Evolutionary conservation across 1,284 basidiomycete species (phyloP).

Genomic region (Microbotryum intermedium): DNA sequence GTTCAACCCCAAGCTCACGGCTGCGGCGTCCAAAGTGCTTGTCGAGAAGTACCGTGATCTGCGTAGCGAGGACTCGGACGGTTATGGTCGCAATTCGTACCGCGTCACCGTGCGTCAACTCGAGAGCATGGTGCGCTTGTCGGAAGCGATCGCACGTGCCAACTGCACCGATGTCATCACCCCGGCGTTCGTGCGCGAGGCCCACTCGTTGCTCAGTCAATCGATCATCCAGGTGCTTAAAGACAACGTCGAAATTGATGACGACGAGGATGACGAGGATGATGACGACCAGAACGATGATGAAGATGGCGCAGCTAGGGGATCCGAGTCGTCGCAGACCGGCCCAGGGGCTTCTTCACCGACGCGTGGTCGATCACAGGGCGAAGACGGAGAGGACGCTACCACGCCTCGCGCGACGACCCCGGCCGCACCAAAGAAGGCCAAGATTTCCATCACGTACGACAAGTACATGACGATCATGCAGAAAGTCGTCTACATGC

Average conservation of each 20-base stretch:
- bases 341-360: constrained; percentile 33
- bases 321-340: constrained; percentile 40
- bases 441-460: constrained; percentile 84
- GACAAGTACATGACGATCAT: constrained; percentile 89
- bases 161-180: constrained; percentile 89
- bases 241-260: constrained; percentile 96
- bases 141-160: constrained; percentile 92
- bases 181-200: constrained; percentile 89
- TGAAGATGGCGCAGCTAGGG: constrained; percentile 39
- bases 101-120: constrained; percentile 93
- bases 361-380: constrained; percentile 17
- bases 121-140: constrained; percentile 93
- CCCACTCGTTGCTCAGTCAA: constrained; percentile 83
- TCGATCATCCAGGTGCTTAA: constrained; percentile 99
- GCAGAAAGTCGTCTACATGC: constrained; percentile 74
- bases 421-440: constrained; percentile 46
- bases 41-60: constrained; percentile 93
- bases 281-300: constrained; percentile 41
- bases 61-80: constrained; percentile 82
- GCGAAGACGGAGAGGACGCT: constrained; percentile 21
- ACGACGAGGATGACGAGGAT: constrained; percentile 62
- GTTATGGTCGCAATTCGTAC: constrained; percentile 82
- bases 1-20: constrained; percentile 93
- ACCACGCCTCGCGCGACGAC: constrained; percentile 27
- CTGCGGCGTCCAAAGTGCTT: constrained; percentile 81